Evolutionary conservation across 805 yeast genomes (phyloP).

Genomic region (Cyberlindnera amylophila): DNA sequence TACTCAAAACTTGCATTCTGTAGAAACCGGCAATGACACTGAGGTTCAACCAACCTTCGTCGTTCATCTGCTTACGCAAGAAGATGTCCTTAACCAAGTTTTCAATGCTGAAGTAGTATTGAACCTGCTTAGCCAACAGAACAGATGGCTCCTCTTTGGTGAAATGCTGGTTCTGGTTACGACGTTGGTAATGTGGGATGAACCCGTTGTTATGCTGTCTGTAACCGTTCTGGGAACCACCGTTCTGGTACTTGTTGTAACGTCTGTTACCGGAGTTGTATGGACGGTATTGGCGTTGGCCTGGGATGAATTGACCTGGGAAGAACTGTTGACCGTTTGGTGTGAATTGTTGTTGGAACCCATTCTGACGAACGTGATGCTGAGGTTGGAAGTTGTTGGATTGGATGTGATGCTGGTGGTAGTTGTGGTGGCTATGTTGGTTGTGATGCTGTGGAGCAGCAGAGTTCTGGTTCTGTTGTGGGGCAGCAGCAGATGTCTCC

Average conservation of each 20-base stretch:
- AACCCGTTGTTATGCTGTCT: conserved; percentile 11
- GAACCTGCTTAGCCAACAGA: conserved; percentile 53
- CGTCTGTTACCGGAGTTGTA: conserved; percentile 22
- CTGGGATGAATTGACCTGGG: conserved; percentile 6
- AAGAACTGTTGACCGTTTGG: conserved; percentile 11
- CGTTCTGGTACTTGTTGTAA: conserved; percentile 20
- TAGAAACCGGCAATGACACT: conserved; percentile 62
- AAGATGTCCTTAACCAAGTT: conserved; percentile 82
- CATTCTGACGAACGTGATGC: conserved; percentile 11
- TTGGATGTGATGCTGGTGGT: conserved; percentile 9
- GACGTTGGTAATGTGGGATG: conserved; percentile 4
- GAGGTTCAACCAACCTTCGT: conserved; percentile 69
- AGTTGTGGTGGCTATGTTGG: conserved; percentile 7
- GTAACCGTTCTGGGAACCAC: conserved; percentile 3
- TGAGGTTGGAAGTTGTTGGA: conserved; percentile 10
- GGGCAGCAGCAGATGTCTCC: conserved; percentile 1
- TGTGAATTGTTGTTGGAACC: conserved; percentile 10
- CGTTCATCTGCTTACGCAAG: conserved; percentile 77
- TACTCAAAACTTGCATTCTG: conserved; percentile 65
- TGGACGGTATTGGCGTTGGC: conserved; percentile 22
- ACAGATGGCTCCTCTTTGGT: conserved; percentile 22
- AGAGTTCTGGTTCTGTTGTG: conserved; percentile 5
- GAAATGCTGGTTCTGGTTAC: conserved; percentile 4
- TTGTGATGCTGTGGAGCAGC: conserved; percentile 10
- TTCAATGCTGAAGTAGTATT: conserved; percentile 86